Base-by-base conservation (phyloP, 2,329 filamentous ascomycete species). In the Aureobasidium pullulans region DNA sequence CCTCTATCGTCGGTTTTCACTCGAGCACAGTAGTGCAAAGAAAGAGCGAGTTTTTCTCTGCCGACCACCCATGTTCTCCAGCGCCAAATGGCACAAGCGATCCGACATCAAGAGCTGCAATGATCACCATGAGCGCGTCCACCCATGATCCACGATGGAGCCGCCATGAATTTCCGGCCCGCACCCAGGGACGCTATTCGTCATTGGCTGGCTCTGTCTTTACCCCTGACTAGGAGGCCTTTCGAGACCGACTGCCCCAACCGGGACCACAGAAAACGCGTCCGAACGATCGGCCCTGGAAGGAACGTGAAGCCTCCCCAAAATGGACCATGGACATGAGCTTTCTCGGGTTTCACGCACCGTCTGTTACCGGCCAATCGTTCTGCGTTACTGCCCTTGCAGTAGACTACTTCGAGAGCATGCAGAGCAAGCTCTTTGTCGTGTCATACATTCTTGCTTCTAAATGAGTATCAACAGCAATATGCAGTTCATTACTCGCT, bases 141-240 rank as follows among this genome's bases (percentile, higher is more conserved):
- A 36, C 52, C 15, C 43, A 47, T 39, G 54, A 47, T 57, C 43
- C 10, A 29, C 42, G 28, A 39, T 40, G 23, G 54, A 47, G 42
- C 54, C 42, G 54, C 54, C 34, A 39, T 57, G 54, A 56, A 46
- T 57, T 57, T 43, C 54, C 42, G 42, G 42, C 28, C 48, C 52
- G 52, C 50, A 40, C 28, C 23, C 37, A 56, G 52, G 52, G 54
- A 57, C 42, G 23, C 43, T 28, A 16, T 19, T 39, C 43, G 43
- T 57, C 54, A 57, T 57, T 57, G 53, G 53, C 34, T 15, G 39
- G 23, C 16, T 9, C 19, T 46, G 10, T 28, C 37, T n/a, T 10
- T 29, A 47, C 42, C 53, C 53, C 53, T 57, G 53, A 47, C 53
- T 47, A 47, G 40, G 19, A 32, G 11, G 4, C 39, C 39, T 23